These are phyloP conservation scores for Stipa capillata DNA, from an alignment of 176 grass and related monocot genomes.

Conservation along the genomic window DNA sequence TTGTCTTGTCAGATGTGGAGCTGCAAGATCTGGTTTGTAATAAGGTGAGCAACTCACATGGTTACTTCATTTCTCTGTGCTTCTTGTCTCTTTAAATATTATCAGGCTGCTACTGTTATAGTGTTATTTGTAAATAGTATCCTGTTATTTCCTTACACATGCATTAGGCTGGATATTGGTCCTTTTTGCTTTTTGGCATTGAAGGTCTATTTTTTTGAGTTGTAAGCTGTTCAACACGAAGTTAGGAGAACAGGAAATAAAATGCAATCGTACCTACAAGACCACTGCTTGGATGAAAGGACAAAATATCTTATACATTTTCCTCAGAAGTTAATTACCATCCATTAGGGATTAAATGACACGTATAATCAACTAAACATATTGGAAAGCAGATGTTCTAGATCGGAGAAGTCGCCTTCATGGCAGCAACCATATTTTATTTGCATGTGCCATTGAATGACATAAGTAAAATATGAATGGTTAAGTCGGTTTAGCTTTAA, in stretches of 20 bases:
- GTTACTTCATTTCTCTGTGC: neutral
- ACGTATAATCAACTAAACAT: neutral
- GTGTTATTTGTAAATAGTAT: conserved; percentile 6
- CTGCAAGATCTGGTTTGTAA: conserved; percentile 79
- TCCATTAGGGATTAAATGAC: neutral
- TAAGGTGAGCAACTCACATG: conserved; percentile 51
- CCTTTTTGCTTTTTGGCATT: neutral
- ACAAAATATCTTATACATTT: neutral
- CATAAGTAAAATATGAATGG: neutral
- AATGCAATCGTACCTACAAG: neutral
- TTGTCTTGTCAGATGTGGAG: conserved; percentile 75
- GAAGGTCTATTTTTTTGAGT: neutral
- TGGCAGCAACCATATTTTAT: neutral
- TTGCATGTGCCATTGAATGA: neutral
- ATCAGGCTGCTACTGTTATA: conserved; percentile 2
- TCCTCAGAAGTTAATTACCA: neutral
- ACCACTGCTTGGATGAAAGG: neutral
- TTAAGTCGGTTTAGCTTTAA: conserved; percentile 1
- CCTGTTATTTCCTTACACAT: neutral
- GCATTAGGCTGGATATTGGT: neutral
- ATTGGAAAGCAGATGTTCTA: neutral
- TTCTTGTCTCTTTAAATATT: conserved; percentile 1
- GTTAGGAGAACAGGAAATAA: neutral
- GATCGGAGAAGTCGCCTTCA: neutral
- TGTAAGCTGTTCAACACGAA: neutral